Percentiles rank a stretch among this genome's conserved stretches.
Evolutionary conservation across 306 rosid species (phyloP).

Genomic region (Glycine soja): DNA sequence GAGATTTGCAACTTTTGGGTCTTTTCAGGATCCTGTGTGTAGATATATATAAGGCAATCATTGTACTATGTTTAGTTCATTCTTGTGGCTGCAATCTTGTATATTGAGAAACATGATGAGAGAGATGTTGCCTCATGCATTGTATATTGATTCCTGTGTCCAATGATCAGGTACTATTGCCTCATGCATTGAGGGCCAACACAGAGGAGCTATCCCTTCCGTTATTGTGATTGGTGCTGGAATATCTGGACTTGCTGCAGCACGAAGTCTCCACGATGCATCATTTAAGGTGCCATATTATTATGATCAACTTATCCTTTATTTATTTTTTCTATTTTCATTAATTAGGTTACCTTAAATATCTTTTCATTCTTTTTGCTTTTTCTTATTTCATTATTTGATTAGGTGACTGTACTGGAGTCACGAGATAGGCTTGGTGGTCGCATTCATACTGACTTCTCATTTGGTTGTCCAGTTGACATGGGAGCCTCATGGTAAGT

Average conservation of each 20-base stretch:
- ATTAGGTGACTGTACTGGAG: conserved; percentile 75
- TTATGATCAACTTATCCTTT: not conserved
- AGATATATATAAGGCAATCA: not conserved
- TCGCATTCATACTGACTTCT: conserved; percentile 80
- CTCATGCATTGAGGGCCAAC: conserved; percentile 52
- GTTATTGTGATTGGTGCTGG: conserved; percentile 91
- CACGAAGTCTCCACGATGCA: conserved; percentile 76
- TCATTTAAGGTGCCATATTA: conserved; percentile 67
- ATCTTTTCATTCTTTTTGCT: conserved; percentile 32
- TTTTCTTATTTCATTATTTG: conserved; percentile 39
- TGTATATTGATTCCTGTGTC: too few species aligned
- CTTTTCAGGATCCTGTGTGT: not conserved
- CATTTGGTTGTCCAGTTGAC: conserved; percentile 90
- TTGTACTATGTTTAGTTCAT: not conserved
- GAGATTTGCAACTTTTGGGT: not conserved
- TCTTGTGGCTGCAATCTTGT: not conserved
- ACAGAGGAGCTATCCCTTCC: conserved; percentile 54
- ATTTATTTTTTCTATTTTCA: not conserved
- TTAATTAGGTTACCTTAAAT: not conserved
- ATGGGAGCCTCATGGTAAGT: conserved; percentile 91
- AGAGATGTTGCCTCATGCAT: not conserved
- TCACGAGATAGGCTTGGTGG: conserved; percentile 88
- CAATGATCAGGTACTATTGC: conserved; percentile 52
- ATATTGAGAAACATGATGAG: not conserved
- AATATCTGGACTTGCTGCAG: conserved; percentile 87